Conservation (phyloP, 495 filamentous ascomycete genomes). For the Tirmania nivea region DNA sequence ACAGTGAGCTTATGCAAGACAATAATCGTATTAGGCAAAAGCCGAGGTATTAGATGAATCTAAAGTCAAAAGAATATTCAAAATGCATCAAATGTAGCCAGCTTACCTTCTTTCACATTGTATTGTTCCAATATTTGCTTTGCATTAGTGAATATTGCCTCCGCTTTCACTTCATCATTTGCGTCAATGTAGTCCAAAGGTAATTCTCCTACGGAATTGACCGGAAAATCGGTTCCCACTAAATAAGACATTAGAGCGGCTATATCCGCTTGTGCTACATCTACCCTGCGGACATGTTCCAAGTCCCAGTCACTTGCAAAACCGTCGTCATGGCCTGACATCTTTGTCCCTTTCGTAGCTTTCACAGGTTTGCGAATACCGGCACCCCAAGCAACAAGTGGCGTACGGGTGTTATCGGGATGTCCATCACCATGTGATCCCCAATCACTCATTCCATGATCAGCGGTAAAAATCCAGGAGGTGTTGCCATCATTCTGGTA, state of each 20-base stretch:
- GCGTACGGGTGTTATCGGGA: conserved; percentile 90
- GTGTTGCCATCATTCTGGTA: conserved; percentile 70
- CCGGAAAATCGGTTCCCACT: conserved; percentile 74
- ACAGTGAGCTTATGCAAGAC: too few species aligned
- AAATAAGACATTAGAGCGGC: conserved; percentile 94
- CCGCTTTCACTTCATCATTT: conserved; percentile 50
- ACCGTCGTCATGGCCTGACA: conserved; percentile 64
- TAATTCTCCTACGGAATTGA: conserved; percentile 89
- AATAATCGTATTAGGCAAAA: too few species aligned
- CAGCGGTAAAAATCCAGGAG: conserved; percentile 89
- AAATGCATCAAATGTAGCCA: not conserved
- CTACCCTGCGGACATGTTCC: conserved; percentile 56
- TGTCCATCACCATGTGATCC: conserved; percentile 95
- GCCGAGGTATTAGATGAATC: too few species aligned
- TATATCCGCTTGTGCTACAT: conserved; percentile 87
- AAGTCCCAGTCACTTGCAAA: conserved; percentile 79
- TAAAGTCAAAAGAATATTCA: too few species aligned
- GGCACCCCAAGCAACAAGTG: conserved; percentile 83
- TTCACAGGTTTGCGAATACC: conserved; percentile 59
- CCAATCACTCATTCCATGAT: conserved; percentile 98
- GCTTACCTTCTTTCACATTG: conserved; percentile 54
- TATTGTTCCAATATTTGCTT: conserved; percentile 92
- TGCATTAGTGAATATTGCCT: conserved; percentile 70
- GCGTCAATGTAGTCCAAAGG: conserved; percentile 64
- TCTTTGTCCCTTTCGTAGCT: conserved; percentile 27